Base-by-base conservation (phyloP, 306 rosid genomes). In the Fragaria vesca region DNA sequence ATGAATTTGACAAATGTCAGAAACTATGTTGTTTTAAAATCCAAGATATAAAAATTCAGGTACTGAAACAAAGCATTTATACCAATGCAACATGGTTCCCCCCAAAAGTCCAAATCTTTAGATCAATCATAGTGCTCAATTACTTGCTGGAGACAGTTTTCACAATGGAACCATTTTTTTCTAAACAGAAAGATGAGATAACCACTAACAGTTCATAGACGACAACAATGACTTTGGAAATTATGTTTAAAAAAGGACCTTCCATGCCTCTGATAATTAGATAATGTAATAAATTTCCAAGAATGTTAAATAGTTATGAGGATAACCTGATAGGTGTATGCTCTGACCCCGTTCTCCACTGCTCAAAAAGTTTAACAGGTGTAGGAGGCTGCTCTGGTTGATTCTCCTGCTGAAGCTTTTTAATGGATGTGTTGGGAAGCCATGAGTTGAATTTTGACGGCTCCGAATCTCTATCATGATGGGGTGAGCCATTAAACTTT, bases 251-350 rank as follows among this genome's bases (percentile, higher is more conserved):
- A 17, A 38, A 40, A 74, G 16, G 7, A 46, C 34, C 6, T 13
- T 45, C 36, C 24, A 36, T 24, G 21, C 57, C n/a, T 9, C 15
- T 21, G 28, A 45, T 66, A 8, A 48, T 62, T 46, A 58, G 50
- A 67, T 30, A 7, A 32, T 24, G 7, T 47, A 47, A 15, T 8
- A 20, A 28, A 1, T 46, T 32, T 69, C 16, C 21, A 74, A 60
- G 43, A 12, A 61, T 60, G 61, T 6, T 21, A 28, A 63, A 30
- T 54, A 70, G 40, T 82, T 52, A 52, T 52, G 71, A 17, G 70
- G 61, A 74, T 66, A 82, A 94, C 98, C 98, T 92, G 96, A 85
- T 88, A 72, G 96, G 97, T 2, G 93, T 86, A 68, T 73, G 81
- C 67, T 87, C 93, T 42, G 81, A 62, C 65, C 50, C 79, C 46